Conservation (phyloP, 2,329 filamentous ascomycete species). For the Xylaria multiplex region DNA sequence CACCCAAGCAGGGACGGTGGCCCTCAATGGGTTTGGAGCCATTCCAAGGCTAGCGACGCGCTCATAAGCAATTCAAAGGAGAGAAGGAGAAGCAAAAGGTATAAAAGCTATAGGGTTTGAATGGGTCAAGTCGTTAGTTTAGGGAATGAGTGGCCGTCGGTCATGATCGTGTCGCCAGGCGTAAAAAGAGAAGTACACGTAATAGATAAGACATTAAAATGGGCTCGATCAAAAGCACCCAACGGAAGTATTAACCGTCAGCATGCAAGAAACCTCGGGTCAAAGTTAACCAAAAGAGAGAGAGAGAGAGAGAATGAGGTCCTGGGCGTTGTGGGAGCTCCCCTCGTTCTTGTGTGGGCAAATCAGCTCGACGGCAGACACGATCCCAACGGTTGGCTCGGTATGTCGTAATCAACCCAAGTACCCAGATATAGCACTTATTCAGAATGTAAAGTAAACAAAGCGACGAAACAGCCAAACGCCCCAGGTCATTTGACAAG, state of each 20-base stretch:
- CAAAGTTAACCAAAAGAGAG: slow-evolving; percentile 12
- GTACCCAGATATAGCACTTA: slow-evolving; percentile 7
- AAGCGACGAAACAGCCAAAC: slow-evolving; percentile 28
- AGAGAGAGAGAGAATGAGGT: background rate
- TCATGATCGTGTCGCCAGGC: slow-evolving; percentile 28
- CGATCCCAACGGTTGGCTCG: slow-evolving; percentile 4
- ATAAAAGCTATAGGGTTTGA: slow-evolving; percentile 1
- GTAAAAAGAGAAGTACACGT: slow-evolving; percentile 10
- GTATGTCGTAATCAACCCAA: slow-evolving; percentile 12
- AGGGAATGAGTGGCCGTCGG: slow-evolving; percentile 12
- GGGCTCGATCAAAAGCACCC: slow-evolving; percentile 15
- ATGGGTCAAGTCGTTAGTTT: slow-evolving; percentile 14
- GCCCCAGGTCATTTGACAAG: slow-evolving; percentile 9
- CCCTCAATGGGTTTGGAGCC: slow-evolving; percentile 46
- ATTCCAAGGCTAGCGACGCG: slow-evolving; percentile 38
- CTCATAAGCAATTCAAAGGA: slow-evolving; percentile 34
- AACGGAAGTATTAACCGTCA: slow-evolving; percentile 16
- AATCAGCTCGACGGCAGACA: background rate
- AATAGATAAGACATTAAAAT: slow-evolving; percentile 28
- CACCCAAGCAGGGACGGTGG: slow-evolving; percentile 48
- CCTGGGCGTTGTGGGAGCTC: background rate
- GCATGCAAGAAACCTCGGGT: slow-evolving; percentile 20
- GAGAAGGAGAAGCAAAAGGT: background rate
- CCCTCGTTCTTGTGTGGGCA: background rate
- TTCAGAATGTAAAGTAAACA: slow-evolving; percentile 26